These are phyloP conservation scores for Capsicum chinense DNA, from an alignment of 257 asterid species.

Conservation along the genomic window DNA sequence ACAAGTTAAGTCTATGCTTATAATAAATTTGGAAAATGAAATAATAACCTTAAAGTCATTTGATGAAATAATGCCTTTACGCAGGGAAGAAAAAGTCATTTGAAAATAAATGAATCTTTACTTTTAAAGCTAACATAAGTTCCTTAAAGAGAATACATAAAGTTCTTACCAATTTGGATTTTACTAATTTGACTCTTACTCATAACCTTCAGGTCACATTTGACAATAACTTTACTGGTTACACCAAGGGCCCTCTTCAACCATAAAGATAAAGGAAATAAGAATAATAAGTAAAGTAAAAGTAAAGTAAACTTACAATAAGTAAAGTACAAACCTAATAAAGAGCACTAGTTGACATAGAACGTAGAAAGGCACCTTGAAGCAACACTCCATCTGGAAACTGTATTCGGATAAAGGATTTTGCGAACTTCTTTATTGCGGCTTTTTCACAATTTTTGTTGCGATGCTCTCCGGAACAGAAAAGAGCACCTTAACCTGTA, in stretches of 20 bases:
- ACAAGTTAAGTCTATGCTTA: no score
- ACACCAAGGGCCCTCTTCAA: not conserved
- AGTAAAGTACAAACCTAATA: slow-evolving; percentile 62
- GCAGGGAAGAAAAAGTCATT: no score
- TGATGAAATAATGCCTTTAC: no score
- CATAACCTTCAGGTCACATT: no score
- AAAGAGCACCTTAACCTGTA: no score
- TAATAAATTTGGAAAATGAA: no score
- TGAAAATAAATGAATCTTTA: not conserved
- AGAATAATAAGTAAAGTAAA: not conserved
- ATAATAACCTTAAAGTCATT: no score
- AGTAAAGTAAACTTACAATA: no score
- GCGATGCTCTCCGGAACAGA: no score
- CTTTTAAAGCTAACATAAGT: not conserved
- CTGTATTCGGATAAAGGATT: slow-evolving; percentile 49
- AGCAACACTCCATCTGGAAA: slow-evolving; percentile 74
- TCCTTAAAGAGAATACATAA: not conserved
- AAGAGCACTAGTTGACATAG: slow-evolving; percentile 34
- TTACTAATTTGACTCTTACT: no score
- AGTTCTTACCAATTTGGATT: no score
- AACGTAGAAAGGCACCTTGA: slow-evolving; percentile 83
- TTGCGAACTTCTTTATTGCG: slow-evolving; percentile 66
- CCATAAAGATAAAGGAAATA: not conserved
- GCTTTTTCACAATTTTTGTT: slow-evolving; percentile 52
- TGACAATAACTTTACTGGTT: no score